Evolutionary conservation across 2,329 filamentous ascomycete genomes (phyloP).

Genomic region (Aspergillus sp.): DNA sequence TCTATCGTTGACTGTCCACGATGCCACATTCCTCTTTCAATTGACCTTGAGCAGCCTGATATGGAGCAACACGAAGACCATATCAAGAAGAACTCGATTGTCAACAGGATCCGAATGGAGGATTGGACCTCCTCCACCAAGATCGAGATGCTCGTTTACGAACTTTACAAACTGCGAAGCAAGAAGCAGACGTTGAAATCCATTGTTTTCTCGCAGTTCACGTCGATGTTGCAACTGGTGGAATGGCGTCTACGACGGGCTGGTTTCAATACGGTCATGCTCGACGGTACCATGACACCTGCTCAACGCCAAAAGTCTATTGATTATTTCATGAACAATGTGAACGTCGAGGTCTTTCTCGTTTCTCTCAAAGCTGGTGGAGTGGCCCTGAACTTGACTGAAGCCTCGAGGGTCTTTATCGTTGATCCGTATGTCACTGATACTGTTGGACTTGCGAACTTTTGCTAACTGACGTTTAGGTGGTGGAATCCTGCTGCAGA

Average conservation of each 20-base stretch:
- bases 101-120: conserved; percentile 98
- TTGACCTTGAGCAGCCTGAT: conserved; percentile 93
- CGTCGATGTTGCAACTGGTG: conserved; percentile 93
- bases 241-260: conserved; percentile 95
- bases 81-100: conserved; percentile 95
- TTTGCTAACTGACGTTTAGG: conserved; percentile 49
- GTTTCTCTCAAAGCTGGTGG: conserved; percentile 96
- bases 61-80: conserved; percentile 87
- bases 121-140: conserved; percentile 98
- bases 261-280: conserved; percentile 98
- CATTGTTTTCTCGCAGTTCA: conserved; percentile 97
- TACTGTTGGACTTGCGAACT: neutral
- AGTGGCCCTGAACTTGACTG: conserved; percentile 92
- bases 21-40: conserved; percentile 86
- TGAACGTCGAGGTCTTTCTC: conserved; percentile 92
- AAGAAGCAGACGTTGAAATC: conserved; percentile 94
- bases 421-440: conserved; percentile 80
- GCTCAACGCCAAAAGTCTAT: conserved; percentile 91
- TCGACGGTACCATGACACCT: conserved; percentile 96
- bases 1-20: conserved; percentile 72
- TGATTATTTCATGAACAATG: conserved; percentile 94
- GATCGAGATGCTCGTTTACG: conserved; percentile 94
- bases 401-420: conserved; percentile 93
- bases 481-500: conserved; percentile 99
- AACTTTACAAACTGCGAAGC: conserved; percentile 87